Base-by-base conservation (phyloP, 2,329 filamentous ascomycete species). In the Aureobasidium sp. region DNA sequence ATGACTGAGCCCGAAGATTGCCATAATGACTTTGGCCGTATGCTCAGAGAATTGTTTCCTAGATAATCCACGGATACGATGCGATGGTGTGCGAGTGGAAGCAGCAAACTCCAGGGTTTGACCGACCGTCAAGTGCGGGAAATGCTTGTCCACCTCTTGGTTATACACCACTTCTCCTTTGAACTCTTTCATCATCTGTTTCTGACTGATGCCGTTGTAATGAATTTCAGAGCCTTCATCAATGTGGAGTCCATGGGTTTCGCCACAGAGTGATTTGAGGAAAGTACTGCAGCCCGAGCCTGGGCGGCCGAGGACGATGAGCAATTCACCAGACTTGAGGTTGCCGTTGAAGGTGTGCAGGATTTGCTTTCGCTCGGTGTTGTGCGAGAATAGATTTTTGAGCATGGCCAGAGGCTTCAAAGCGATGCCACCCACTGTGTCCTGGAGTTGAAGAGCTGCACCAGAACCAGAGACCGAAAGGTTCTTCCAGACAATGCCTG, bases 391-490 rank as follows among this genome's bases (percentile, higher is more conserved):
- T 0, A 60, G 57, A 43, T 34, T 32, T 65, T 81, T 79, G 20
- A 78, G 75, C 47, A 77, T 78, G 26, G 71, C 70, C 47, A 74
- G 71, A 0, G 85, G 87, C 0, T 82, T 77, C 64, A 82, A 71
- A 26, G 89, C 70, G 8, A 84, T 73, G 1, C 84, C 85, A 2
- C 77, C 79, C 3, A 91, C 85, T 2, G 84, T 90, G 61, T 85
- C 78, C 69, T 92, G 88, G 1, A 90, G 76, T 65, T 89, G 86
- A 27, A 91, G 71, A 0, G 86, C 85, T 2, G 82, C 80, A 0
- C 87, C 87, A 0, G 85, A 85, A 0, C 88, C 88, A 6, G 79
- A 86, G 0, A 91, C 85, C 62, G 82, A 82, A 37, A 90, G 78
- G 57, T 88, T 79, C 64, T 83, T 83, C 74, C 85, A 89, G 0